Base-by-base conservation (phyloP, 345 rosid species). In the Anacardium occidentale region DNA sequence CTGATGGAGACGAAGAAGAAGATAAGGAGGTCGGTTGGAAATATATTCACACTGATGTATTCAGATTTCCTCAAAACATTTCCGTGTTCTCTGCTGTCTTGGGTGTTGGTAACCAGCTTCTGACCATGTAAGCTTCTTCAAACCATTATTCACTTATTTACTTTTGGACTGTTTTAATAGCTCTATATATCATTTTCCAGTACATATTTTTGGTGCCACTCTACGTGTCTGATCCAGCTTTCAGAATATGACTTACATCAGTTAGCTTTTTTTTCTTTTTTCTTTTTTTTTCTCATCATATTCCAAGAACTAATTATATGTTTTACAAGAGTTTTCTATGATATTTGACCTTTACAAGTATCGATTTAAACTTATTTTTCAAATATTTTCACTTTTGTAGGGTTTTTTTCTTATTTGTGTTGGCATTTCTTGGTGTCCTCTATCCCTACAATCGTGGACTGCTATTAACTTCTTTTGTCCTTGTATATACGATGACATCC, bases 21-120 rank as follows among this genome's bases (percentile, higher is more conserved):
- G 88, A 84, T 74, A 86, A 73, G 63, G 98, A 90, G 69, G 87
- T 87, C 55, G 89, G 89, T 21, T 88, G 96, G 98, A 94, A 91
- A 78, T 84, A 86, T 66, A 37, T 90, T 71, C 93, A 86, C 62
- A 89, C 87, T 24, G 97, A 93, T 62, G 97, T 87, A 48, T 90
- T 94, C 70, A 74, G 91, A 79, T 69, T 51, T 64, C 97, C 98
- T 54, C 81, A 20, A 58, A 85, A 90, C 68, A 72, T 89, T 77
- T 61, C 93, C 51, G 79, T 90, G 85, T 89, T 94, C 54, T 87
- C 84, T 75, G 94, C 94, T 42, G 72, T 89, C 77, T 72, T 94
- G 76, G 98, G 97, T 54, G 65, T 83, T 22, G 98, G 98, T 54
- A 81, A 86, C 78, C 98, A 94, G 78, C 75, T 91, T 62, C 76